Evolutionary conservation across 176 grass and related monocot species (phyloP).

Genomic region (Zizania latifolia): DNA sequence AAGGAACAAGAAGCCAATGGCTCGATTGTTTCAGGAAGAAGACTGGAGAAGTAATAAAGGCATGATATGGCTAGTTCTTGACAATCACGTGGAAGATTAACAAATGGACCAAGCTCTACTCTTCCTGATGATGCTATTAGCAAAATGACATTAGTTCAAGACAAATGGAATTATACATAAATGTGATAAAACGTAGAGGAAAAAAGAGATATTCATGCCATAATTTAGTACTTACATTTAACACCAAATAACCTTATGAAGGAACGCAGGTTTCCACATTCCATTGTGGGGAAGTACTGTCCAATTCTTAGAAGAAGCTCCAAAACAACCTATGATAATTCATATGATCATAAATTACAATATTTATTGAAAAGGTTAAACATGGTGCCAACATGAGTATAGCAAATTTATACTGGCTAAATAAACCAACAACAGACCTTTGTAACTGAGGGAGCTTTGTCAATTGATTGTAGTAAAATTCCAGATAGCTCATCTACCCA

Average conservation of each 20-base stretch:
- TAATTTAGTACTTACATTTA: constrained; percentile 57
- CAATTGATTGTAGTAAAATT: constrained; percentile 53
- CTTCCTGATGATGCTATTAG: constrained; percentile 47
- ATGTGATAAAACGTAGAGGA: neutral
- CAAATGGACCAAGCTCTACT: constrained; percentile 57
- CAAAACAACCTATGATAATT: constrained; percentile 54
- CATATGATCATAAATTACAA: constrained; percentile 12
- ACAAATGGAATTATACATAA: neutral
- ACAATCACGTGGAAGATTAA: constrained; percentile 50
- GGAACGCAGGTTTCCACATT: constrained; percentile 41
- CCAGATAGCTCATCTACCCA: constrained; percentile 55
- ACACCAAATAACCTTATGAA: constrained; percentile 62
- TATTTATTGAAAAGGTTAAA: constrained; percentile 22
- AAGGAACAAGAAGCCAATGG: constrained; percentile 72
- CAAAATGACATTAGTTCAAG: constrained; percentile 11
- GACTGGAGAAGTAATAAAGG: constrained; percentile 81
- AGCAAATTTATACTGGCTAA: neutral
- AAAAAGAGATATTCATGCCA: neutral
- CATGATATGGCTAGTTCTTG: constrained; percentile 76
- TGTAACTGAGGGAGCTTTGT: constrained; percentile 49
- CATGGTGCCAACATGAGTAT: neutral
- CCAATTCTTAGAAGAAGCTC: constrained; percentile 66
- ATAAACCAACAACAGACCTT: constrained; percentile 41
- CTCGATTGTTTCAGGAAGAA: constrained; percentile 54
- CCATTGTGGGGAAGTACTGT: constrained; percentile 36